Conservation (phyloP, 805 yeast species). For the Kodamaea fukazawae region DNA sequence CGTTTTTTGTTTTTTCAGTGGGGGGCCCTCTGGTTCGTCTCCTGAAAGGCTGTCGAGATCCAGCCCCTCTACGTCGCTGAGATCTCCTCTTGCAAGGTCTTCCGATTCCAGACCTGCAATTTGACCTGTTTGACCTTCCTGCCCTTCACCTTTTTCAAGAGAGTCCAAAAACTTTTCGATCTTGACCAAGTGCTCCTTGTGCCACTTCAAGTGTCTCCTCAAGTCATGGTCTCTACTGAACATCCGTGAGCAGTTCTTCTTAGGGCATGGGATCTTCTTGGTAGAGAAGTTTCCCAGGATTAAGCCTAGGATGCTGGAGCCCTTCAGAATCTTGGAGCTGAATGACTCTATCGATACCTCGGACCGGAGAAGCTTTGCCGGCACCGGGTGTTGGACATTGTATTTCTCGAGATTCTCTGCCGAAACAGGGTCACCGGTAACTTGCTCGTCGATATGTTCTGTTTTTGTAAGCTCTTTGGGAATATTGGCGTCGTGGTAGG, state of each 20-base stretch:
- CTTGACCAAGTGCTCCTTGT: conserved; percentile 32
- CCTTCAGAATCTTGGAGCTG: conserved; percentile 8
- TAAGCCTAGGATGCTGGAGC: conserved; percentile 35
- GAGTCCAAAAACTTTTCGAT: conserved; percentile 29
- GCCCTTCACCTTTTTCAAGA: conserved; percentile 13
- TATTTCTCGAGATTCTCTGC: no score
- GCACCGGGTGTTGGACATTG: neutral
- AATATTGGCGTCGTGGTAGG: conserved; percentile 42
- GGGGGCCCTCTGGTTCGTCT: no score
- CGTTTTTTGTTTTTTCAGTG: neutral
- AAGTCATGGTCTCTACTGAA: conserved; percentile 52
- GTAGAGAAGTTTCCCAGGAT: conserved; percentile 35
- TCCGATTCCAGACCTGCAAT: no score
- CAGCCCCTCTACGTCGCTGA: no score
- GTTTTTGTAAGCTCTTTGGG: conserved; percentile 25
- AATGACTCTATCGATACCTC: conserved; percentile 9
- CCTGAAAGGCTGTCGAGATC: no score
- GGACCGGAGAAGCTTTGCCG: neutral
- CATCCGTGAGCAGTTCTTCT: conserved; percentile 48
- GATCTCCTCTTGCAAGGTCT: no score
- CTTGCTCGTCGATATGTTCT: no score
- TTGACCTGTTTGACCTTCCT: no score
- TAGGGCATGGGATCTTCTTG: conserved; percentile 45
- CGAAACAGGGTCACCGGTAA: no score
- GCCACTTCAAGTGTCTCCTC: conserved; percentile 53